phyloP scores from a whole-genome alignment of 108 stramenopile genomes.

The Skeletonema potamos region DNA sequence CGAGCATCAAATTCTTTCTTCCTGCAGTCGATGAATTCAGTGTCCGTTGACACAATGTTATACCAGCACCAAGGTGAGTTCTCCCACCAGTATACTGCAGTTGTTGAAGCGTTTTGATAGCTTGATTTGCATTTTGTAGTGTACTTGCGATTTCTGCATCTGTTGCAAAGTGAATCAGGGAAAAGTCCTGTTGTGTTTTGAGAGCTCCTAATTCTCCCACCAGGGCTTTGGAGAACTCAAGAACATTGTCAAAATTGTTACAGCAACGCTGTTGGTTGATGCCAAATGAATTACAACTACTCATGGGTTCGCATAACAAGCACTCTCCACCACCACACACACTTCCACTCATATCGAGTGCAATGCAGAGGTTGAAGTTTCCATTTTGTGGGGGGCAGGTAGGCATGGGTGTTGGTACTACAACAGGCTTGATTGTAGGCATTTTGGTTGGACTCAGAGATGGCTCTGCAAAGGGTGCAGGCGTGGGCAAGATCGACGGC shows the following conservation, averaged over 20 bases:
- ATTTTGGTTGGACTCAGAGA: neutral
- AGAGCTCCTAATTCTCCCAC: constrained; percentile 13
- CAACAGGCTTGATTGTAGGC: neutral
- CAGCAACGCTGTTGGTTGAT: constrained; percentile 16
- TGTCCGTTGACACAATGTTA: neutral
- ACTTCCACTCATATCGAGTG: constrained; percentile 37
- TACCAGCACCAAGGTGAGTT: neutral
- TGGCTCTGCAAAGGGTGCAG: neutral
- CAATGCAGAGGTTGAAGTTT: constrained; percentile 38
- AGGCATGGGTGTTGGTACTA: constrained; percentile 1
- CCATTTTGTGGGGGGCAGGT: constrained; percentile 14
- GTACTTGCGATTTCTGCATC: constrained; percentile 15
- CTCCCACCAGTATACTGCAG: neutral
- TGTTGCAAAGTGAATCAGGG: constrained; percentile 25
- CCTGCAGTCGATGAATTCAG: constrained; percentile 20
- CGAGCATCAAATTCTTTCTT: constrained; percentile 22
- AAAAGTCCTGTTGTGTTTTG: constrained; percentile 6
- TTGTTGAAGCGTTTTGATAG: neutral
- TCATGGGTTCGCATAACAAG: neutral
- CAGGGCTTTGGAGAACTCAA: constrained; percentile 29
- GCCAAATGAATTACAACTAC: neutral
- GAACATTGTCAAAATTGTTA: constrained; percentile 26
- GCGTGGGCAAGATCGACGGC: neutral
- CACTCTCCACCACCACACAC: constrained; percentile 30
- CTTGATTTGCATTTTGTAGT: constrained; percentile 12